Evolutionary conservation across 306 rosid species (phyloP).

Genomic region (Castanospermum australe): DNA sequence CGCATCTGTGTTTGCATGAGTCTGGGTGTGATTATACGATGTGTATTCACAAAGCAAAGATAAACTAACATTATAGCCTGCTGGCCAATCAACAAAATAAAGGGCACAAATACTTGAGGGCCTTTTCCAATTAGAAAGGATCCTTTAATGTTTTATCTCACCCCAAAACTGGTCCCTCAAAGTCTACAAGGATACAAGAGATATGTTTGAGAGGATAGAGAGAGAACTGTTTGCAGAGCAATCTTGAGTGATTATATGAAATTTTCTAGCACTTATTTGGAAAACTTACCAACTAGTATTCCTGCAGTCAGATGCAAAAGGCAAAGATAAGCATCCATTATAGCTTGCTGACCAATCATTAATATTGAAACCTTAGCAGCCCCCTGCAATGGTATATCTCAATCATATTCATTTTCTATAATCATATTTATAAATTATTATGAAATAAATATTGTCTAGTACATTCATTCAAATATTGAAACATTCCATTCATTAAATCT

Average conservation of each 20-base stretch:
- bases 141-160: neutral
- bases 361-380: constrained; percentile 96
- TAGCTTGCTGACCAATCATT: constrained; percentile 97
- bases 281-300: constrained; percentile 80
- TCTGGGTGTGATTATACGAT: neutral
- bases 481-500: constrained; percentile 8
- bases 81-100: neutral
- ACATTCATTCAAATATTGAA: constrained; percentile 11
- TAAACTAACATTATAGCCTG: neutral
- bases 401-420: neutral
- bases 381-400: constrained; percentile 59
- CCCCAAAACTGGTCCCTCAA: neutral
- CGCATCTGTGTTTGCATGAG: neutral
- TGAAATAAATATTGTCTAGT: neutral
- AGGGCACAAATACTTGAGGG: neutral
- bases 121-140: neutral
- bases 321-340: constrained; percentile 98
- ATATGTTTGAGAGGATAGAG: neutral
- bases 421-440: neutral
- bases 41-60: neutral
- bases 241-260: constrained; percentile 2
- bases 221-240: neutral
- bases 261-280: neutral
- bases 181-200: neutral
- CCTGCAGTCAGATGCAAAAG: constrained; percentile 96